These are phyloP conservation scores for Fusarium bactridioides DNA, from an alignment of 2,329 filamentous ascomycete species.

Conservation along the genomic window DNA sequence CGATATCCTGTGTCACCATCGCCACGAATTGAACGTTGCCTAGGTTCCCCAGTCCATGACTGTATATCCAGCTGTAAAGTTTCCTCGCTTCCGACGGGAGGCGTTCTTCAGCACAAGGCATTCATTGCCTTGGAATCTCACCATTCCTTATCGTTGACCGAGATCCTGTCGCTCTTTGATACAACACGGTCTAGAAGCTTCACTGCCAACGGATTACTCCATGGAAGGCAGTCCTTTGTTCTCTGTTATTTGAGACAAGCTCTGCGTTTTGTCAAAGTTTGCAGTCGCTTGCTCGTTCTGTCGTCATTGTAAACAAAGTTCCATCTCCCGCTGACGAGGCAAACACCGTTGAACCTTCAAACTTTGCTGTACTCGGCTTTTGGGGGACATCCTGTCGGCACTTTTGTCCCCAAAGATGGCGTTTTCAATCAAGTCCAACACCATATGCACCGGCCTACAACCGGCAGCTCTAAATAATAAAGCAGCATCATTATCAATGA, in stretches of 20 bases:
- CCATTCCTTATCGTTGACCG: background rate
- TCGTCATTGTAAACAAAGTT: background rate
- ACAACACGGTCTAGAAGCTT: background rate
- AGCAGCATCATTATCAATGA: background rate
- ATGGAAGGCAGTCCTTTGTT: background rate
- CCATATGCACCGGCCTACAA: background rate
- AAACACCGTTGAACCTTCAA: background rate
- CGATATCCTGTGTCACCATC: slow-evolving; percentile 1
- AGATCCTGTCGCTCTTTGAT: background rate
- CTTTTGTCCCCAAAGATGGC: background rate
- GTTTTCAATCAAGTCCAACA: background rate
- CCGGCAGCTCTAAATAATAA: background rate
- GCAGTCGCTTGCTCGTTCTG: background rate
- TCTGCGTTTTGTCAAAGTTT: background rate
- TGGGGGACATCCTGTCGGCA: background rate
- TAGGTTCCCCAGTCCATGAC: slow-evolving; percentile 20
- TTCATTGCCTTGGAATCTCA: background rate
- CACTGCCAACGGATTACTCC: background rate
- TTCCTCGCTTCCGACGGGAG: background rate
- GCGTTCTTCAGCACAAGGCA: slow-evolving; percentile 17
- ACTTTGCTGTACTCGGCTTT: background rate
- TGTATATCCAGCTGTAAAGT: slow-evolving; percentile 1
- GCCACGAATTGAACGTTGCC: slow-evolving; percentile 15
- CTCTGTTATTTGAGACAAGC: background rate
- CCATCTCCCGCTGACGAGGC: background rate